These are phyloP conservation scores for Trichoderma hamatum DNA, from an alignment of 2,329 filamentous ascomycete species.

Conservation along the genomic window DNA sequence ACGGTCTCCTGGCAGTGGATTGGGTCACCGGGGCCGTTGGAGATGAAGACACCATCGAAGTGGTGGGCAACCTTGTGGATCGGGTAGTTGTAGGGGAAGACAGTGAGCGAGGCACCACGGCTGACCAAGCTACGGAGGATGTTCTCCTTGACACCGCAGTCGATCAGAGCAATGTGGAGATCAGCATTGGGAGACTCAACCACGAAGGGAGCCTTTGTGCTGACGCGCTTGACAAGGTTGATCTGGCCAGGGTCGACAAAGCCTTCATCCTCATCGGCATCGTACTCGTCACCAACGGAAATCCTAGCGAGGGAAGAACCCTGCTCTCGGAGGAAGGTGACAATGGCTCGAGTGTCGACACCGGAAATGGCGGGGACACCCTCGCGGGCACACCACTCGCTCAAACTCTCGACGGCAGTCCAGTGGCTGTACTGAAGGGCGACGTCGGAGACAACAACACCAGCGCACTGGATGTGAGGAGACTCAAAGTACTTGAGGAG, in stretches of 20 bases:
- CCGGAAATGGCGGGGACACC: slow-evolving; percentile 95
- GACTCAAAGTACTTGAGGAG: slow-evolving; percentile 98
- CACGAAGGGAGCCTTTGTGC: slow-evolving; percentile 97
- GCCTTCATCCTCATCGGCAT: slow-evolving; percentile 95
- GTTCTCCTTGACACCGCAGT: slow-evolving; percentile 99
- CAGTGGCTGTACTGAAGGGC: slow-evolving; percentile 95
- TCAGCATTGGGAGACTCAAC: slow-evolving; percentile 81
- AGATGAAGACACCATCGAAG: slow-evolving; percentile 98
- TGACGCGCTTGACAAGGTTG: slow-evolving; percentile 93
- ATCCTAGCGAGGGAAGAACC: slow-evolving; percentile 95
- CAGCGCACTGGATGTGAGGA: slow-evolving; percentile 93
- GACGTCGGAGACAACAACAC: slow-evolving; percentile 93
- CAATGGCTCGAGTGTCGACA: slow-evolving; percentile 94
- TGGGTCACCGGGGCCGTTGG: slow-evolving; percentile 96
- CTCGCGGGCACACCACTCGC: slow-evolving; percentile 94
- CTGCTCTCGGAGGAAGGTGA: slow-evolving; percentile 93
- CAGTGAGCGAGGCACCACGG: slow-evolving; percentile 88
- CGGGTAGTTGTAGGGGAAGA: slow-evolving; percentile 95
- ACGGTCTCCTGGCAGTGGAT: slow-evolving; percentile 95
- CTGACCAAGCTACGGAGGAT: slow-evolving; percentile 92
- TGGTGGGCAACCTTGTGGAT: slow-evolving; percentile 98
- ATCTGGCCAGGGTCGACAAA: slow-evolving; percentile 95
- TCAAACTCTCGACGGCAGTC: slow-evolving; percentile 93
- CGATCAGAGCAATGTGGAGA: slow-evolving; percentile 90
- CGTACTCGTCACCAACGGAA: slow-evolving; percentile 94